Evolutionary conservation across 345 rosid genomes (phyloP).

Genomic region (Eucalyptus regnans): DNA sequence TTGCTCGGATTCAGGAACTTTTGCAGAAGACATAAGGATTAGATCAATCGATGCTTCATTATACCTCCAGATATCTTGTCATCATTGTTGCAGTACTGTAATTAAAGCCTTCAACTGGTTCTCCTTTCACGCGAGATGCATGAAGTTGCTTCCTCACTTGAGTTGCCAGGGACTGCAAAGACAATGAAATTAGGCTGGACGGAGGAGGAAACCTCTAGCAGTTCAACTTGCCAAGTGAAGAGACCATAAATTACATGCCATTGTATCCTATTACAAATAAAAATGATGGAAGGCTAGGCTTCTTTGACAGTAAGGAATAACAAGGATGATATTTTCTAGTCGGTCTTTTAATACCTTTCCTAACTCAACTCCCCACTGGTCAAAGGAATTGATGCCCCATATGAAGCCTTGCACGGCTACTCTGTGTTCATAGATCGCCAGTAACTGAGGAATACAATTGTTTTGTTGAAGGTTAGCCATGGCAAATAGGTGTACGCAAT

Average conservation of each 20-base stretch:
- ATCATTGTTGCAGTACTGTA: constrained; percentile 68
- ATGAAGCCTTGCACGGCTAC: constrained; percentile 89
- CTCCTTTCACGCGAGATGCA: constrained; percentile 58
- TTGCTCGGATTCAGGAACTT: background rate
- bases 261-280: background rate
- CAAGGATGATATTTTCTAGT: background rate
- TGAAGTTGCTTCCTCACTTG: constrained; percentile 88
- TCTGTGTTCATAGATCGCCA: constrained; percentile 94
- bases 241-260: background rate
- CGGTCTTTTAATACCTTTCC: constrained; percentile 53
- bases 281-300: background rate
- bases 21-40: background rate
- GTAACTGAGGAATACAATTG: constrained; percentile 28
- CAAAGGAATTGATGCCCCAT: constrained; percentile 98
- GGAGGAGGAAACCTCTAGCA: background rate
- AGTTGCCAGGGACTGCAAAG: constrained; percentile 65
- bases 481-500: background rate
- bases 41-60: background rate
- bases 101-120: constrained; percentile 69
- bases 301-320: background rate
- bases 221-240: background rate
- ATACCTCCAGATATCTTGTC: constrained; percentile 71
- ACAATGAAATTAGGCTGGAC: background rate
- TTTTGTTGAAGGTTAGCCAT: background rate
- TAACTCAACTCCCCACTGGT: constrained; percentile 99